phyloP scores from a whole-genome alignment of 2,329 filamentous ascomycete genomes.

The Rugonectria rugulosa region DNA sequence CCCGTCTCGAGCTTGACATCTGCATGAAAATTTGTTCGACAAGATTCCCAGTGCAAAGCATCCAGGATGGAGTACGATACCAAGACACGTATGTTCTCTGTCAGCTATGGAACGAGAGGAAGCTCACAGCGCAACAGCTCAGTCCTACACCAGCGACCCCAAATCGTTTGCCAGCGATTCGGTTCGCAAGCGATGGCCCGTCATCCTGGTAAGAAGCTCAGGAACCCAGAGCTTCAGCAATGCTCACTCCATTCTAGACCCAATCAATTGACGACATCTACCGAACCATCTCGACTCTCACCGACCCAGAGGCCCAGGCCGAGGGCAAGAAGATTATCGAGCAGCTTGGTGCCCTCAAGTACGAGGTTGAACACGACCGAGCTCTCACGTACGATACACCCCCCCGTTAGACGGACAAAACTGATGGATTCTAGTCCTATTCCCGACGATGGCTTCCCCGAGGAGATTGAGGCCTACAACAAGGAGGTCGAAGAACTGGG shows the following conservation, averaged over 20 bases:
- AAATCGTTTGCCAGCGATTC: constrained; percentile 89
- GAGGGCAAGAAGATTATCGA: constrained; percentile 90
- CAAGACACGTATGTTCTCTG: constrained; percentile 67
- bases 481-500: constrained; percentile 79
- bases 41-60: background rate
- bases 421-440: constrained; percentile 64
- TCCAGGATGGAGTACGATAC: constrained; percentile 75
- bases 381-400: constrained; percentile 69
- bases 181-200: constrained; percentile 87
- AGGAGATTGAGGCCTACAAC: constrained; percentile 88
- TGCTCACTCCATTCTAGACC: constrained; percentile 63
- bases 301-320: constrained; percentile 68
- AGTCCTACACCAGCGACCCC: constrained; percentile 80
- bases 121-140: constrained; percentile 58
- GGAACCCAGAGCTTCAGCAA: background rate
- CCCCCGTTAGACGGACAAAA: background rate
- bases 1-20: constrained; percentile 7
- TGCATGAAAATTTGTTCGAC: constrained; percentile 8
- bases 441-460: constrained; percentile 76
- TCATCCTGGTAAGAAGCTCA: constrained; percentile 84
- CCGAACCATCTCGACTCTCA: constrained; percentile 67
- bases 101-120: background rate
- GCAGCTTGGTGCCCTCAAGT: constrained; percentile 83
- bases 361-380: constrained; percentile 92
- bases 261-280: constrained; percentile 95